Evolutionary conservation across 257 asterid genomes (phyloP).

Genomic region (Verbena officinalis): DNA sequence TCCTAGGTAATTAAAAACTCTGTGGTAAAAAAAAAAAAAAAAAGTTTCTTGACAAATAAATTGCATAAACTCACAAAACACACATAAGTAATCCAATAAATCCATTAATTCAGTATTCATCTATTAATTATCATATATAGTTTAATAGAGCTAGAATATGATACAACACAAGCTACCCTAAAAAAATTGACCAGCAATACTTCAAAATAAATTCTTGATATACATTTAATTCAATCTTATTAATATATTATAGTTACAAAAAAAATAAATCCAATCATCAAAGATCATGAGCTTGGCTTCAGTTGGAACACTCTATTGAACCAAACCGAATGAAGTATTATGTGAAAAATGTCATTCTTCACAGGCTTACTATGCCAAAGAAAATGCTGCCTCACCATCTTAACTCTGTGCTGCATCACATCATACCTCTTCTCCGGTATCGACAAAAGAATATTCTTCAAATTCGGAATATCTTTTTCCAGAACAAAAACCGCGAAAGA

Average conservation of each 20-base stretch:
- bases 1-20: no score
- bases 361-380: conserved; percentile 39
- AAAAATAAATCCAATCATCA: no score
- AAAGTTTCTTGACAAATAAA: no score
- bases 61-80: no score
- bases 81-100: no score
- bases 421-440: conserved; percentile 40
- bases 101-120: no score
- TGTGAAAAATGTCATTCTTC: conserved; percentile 45
- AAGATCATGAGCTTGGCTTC: conserved; percentile 5
- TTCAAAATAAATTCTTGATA: neutral
- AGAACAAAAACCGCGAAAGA: conserved; percentile 43
- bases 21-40: no score
- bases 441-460: conserved; percentile 34
- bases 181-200: neutral
- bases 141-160: no score
- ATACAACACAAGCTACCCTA: no score
- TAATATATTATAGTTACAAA: no score
- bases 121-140: no score
- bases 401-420: conserved; percentile 43
- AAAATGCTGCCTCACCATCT: conserved; percentile 46
- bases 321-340: conserved; percentile 52
- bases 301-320: conserved; percentile 32
- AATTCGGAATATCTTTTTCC: conserved; percentile 46
- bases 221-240: neutral